Evolutionary conservation across 2,329 filamentous ascomycete species (phyloP).

Genomic region (Dothideomycetidae sp.): DNA sequence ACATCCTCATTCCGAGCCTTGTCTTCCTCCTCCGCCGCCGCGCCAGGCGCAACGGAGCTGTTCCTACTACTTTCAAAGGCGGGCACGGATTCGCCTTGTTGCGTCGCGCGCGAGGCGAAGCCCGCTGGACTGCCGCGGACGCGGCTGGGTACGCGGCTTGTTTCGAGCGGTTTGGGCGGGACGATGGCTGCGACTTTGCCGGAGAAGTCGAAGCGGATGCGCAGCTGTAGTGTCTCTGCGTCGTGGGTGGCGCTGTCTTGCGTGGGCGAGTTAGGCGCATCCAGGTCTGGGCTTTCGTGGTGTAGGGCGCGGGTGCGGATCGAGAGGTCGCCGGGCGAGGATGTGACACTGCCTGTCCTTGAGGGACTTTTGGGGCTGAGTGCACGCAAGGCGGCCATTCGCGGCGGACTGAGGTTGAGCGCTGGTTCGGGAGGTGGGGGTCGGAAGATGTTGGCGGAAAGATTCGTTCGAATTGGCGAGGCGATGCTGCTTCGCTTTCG

Average conservation of each 20-base stretch:
- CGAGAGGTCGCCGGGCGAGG: neutral
- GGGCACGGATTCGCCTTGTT: conserved; percentile 19
- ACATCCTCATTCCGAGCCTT: neutral
- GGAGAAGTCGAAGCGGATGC: conserved; percentile 4
- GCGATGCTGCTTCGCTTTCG: neutral
- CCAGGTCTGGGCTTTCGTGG: neutral
- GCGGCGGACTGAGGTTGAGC: conserved; percentile 2
- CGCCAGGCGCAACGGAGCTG: conserved; percentile 21
- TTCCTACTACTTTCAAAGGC: conserved; percentile 14
- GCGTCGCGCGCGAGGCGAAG: conserved; percentile 2
- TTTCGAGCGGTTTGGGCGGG: neutral
- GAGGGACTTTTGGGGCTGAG: neutral
- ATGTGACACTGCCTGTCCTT: conserved; percentile 1
- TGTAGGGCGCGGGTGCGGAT: neutral
- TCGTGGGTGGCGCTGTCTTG: conserved; percentile 2
- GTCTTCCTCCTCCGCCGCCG: conserved; percentile 12
- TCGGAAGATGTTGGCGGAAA: conserved; percentile 16
- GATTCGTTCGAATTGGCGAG: conserved; percentile 1
- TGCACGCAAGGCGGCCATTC: conserved; percentile 3
- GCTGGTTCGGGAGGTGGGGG: conserved; percentile 22
- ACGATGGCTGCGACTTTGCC: conserved; percentile 2
- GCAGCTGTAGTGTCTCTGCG: conserved; percentile 6
- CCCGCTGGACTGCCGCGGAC: conserved; percentile 3
- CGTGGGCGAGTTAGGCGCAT: neutral
- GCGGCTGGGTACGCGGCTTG: neutral